Evolutionary conservation across 2,329 filamentous ascomycete species (phyloP).

Genomic region (Aspergillus oerlinghausenensis): DNA sequence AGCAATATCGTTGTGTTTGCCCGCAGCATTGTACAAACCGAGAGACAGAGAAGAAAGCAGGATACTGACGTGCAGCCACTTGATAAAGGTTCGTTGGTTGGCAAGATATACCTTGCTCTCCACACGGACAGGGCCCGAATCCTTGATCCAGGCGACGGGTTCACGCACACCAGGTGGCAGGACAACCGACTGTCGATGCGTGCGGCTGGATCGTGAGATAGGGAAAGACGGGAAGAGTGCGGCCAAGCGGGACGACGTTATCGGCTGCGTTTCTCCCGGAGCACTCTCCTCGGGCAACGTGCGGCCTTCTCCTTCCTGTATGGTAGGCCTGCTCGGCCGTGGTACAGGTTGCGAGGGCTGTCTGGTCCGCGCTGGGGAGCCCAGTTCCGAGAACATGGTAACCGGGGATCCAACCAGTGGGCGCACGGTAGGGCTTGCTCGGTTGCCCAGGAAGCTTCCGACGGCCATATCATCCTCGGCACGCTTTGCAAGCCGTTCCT

Average conservation of each 20-base stretch:
- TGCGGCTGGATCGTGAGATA: constrained; percentile 67
- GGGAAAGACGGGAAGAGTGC: constrained; percentile 80
- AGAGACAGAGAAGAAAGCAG: constrained; percentile 79
- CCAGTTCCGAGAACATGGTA: constrained; percentile 21
- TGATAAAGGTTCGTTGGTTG: constrained; percentile 96
- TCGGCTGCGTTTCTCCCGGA: constrained; percentile 30
- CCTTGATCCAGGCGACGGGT: constrained; percentile 87
- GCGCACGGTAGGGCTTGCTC: constrained; percentile 25
- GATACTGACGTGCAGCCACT: constrained; percentile 94
- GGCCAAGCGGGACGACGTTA: constrained; percentile 56
- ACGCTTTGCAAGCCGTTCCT: constrained; percentile 72
- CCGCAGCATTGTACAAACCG: constrained; percentile 83
- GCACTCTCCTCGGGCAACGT: constrained; percentile 12
- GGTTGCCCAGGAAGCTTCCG: constrained; percentile 72
- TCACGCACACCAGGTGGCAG: constrained; percentile 85
- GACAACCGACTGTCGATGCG: constrained; percentile 47
- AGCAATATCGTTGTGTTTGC: constrained; percentile 67
- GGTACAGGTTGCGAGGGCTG: constrained; percentile 24
- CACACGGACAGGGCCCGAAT: constrained; percentile 82
- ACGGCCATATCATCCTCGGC: constrained; percentile 86
- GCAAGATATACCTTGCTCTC: constrained; percentile 99
- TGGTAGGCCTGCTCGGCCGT: constrained; percentile 22
- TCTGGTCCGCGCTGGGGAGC: constrained; percentile 19
- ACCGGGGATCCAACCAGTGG: constrained; percentile 33
- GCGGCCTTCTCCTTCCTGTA: constrained; percentile 38